These are phyloP conservation scores for Gleditsia sinensis DNA, from an alignment of 306 rosid species.

Conservation along the genomic window DNA sequence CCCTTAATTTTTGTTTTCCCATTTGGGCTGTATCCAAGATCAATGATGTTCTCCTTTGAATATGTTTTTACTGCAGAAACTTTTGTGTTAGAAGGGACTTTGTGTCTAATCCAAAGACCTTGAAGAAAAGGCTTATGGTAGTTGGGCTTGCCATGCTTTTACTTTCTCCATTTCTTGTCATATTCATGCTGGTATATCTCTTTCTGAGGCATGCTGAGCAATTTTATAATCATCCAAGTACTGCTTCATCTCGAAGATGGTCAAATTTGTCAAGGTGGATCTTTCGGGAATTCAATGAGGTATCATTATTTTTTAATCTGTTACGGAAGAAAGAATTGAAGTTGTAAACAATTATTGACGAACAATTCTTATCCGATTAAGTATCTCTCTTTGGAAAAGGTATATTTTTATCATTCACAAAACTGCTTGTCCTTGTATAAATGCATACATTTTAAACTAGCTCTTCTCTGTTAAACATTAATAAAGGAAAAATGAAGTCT, in stretches of 20 bases:
- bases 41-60: slow-evolving; percentile 33
- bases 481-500: neutral
- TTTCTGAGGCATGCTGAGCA: slow-evolving; percentile 96
- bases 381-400: neutral
- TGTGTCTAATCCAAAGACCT: slow-evolving; percentile 73
- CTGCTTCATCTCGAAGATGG: slow-evolving; percentile 92
- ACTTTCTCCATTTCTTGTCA: slow-evolving; percentile 95
- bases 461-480: neutral
- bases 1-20: neutral
- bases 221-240: slow-evolving; percentile 89
- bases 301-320: slow-evolving; percentile 27
- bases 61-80: slow-evolving; percentile 57
- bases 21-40: neutral
- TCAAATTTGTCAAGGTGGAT: slow-evolving; percentile 93
- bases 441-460: neutral
- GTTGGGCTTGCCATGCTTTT: slow-evolving; percentile 90
- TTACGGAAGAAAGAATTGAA: neutral
- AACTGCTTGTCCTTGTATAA: neutral
- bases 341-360: neutral
- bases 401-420: neutral
- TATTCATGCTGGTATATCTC: slow-evolving; percentile 93
- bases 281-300: slow-evolving; percentile 95
- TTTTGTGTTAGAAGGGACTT: slow-evolving; percentile 75
- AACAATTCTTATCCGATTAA: neutral
- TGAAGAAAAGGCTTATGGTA: slow-evolving; percentile 80